A percentile compares a stretch with the other conserved stretches of the same genome.
phyloP scores from a whole-genome alignment of 2,329 filamentous ascomycete genomes.

The Rasamsonia emersonii region DNA sequence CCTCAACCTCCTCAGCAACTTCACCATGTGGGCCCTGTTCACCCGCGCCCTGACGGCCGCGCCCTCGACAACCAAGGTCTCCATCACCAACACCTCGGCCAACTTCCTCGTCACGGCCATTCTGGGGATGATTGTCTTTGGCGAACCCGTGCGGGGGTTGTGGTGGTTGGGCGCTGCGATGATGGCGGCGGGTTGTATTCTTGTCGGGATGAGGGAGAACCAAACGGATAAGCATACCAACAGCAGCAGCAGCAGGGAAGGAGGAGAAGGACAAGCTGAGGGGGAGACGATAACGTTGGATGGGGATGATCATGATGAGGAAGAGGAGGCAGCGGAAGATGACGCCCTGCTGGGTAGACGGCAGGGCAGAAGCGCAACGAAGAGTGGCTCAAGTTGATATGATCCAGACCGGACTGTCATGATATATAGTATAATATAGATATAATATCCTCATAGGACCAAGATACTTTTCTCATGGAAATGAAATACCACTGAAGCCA shows the following conservation, averaged over 20 bases:
- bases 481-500: no score
- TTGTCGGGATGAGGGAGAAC: conserved; percentile 53
- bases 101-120: conserved; percentile 57
- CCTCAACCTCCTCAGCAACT: conserved; percentile 55
- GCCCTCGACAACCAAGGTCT: conserved; percentile 53
- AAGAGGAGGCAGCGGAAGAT: conserved; percentile 3
- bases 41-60: conserved; percentile 53
- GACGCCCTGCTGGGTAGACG: no score
- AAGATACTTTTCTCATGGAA: no score
- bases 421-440: conserved; percentile 4
- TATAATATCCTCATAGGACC: no score
- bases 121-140: conserved; percentile 50
- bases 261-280: conserved; percentile 7
- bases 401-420: neutral
- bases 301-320: conserved; percentile 5
- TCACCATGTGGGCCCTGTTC: conserved; percentile 58
- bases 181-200: conserved; percentile 53
- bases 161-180: conserved; percentile 56
- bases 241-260: conserved; percentile 1
- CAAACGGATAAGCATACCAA: conserved; percentile 14
- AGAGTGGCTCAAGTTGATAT: no score
- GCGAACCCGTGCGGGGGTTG: conserved; percentile 45
- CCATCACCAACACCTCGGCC: conserved; percentile 55
- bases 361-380: no score
- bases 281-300: no score